A percentile compares a stretch with the other conserved stretches of the same genome.
These are phyloP conservation scores for Kodamaea sagamina DNA, from an alignment of 805 yeast species.

Conservation along the genomic window DNA sequence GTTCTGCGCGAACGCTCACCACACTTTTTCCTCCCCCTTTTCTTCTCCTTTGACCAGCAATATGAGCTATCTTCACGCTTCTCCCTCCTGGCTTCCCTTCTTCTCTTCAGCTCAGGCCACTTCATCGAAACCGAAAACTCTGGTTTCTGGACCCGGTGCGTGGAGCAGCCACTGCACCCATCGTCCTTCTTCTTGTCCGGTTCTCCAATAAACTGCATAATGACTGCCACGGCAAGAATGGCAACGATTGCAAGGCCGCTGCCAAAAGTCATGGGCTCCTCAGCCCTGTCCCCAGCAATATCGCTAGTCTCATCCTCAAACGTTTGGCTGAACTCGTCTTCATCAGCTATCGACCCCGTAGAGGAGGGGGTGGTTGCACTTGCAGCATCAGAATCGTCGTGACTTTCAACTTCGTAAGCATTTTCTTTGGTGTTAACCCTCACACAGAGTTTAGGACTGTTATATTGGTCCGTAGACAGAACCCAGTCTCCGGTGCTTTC, in stretches of 20 bases:
- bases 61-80: background rate
- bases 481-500: constrained; percentile 1
- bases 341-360: background rate
- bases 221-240: background rate
- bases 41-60: constrained; percentile 1
- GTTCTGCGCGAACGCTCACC: background rate
- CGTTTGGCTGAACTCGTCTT: background rate
- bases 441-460: background rate
- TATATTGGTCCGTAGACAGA: background rate
- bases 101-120: background rate
- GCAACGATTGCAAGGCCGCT: background rate
- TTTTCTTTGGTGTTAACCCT: background rate
- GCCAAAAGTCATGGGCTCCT: background rate
- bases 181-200: background rate
- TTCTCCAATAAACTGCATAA: background rate
- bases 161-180: background rate
- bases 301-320: background rate
- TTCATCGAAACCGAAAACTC: background rate
- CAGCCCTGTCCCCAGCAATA: background rate
- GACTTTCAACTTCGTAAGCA: background rate
- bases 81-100: background rate
- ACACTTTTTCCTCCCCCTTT: background rate
- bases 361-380: constrained; percentile 1
- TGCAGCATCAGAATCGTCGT: background rate
- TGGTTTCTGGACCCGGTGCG: background rate